phyloP scores from a whole-genome alignment of 352 stramenopile genomes.

The Phytopythium vexans region DNA sequence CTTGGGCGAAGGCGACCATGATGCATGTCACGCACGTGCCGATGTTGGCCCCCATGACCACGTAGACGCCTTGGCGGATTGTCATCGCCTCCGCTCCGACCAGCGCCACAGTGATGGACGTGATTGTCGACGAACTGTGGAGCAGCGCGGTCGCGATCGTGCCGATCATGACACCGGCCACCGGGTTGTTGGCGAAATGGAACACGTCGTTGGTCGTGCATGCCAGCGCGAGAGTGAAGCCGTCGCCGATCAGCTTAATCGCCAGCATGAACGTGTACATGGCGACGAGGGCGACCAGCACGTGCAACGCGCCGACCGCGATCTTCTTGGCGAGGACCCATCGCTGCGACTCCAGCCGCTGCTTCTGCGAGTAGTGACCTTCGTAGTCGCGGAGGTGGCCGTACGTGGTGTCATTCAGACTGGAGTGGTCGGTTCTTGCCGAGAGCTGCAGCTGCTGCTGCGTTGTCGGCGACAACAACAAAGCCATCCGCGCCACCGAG shows the following conservation, averaged over 20 bases:
- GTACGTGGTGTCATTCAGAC: no score
- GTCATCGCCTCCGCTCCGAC: constrained; percentile 65
- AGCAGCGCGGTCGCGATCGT: constrained; percentile 70
- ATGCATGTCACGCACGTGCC: constrained; percentile 89
- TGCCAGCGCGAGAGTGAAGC: constrained; percentile 67
- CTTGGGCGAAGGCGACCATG: constrained; percentile 88
- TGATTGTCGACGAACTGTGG: constrained; percentile 77
- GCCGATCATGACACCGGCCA: constrained; percentile 76
- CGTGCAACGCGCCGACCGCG: no score
- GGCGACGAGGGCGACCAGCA: constrained; percentile 16
- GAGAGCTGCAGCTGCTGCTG: no score
- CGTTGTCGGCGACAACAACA: no score
- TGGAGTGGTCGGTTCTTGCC: no score
- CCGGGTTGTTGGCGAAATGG: constrained; percentile 63
- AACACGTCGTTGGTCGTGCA: constrained; percentile 68
- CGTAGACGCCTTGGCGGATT: constrained; percentile 83
- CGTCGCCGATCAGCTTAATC: constrained; percentile 70
- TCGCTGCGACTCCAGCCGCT: no score
- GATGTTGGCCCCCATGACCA: constrained; percentile 93
- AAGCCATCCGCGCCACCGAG: no score
- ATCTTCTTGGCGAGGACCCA: no score
- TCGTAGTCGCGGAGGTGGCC: no score
- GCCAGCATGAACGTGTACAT: constrained; percentile 84
- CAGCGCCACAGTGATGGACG: constrained; percentile 71
- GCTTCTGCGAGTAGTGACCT: no score